phyloP scores from a whole-genome alignment of 73 alveolate species.

The Paramecium octaurelia region DNA sequence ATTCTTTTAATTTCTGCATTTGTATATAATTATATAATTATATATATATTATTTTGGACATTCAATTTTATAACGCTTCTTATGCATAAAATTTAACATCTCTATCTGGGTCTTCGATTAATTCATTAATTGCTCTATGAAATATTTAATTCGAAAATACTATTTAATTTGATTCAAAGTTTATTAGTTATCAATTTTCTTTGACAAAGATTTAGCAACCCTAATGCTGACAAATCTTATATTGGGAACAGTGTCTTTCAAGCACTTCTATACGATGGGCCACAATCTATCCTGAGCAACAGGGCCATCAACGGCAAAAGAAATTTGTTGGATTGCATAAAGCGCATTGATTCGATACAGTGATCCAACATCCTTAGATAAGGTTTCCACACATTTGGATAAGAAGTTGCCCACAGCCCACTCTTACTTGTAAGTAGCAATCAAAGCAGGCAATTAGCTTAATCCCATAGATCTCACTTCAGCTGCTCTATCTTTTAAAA shows the following conservation, averaged over 20 bases:
- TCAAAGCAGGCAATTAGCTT: conserved; percentile 80
- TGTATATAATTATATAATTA: background rate
- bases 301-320: conserved; percentile 76
- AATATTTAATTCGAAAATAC: background rate
- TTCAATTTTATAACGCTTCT: conserved; percentile 72
- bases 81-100: conserved; percentile 85
- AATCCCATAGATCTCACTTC: conserved; percentile 92
- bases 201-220: conserved; percentile 73
- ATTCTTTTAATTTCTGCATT: conserved; percentile 11
- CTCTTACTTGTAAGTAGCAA: conserved; percentile 77
- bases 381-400: conserved; percentile 86
- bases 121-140: conserved; percentile 57
- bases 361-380: conserved; percentile 84
- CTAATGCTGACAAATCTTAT: conserved; percentile 88
- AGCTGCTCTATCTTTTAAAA: conserved; percentile 95
- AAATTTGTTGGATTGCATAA: conserved; percentile 36
- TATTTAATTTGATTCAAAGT: conserved; percentile 43
- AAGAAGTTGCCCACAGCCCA: conserved; percentile 89
- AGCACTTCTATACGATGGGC: conserved; percentile 85
- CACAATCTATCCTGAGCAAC: conserved; percentile 79
- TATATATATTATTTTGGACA: background rate
- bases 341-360: conserved; percentile 44
- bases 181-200: conserved; percentile 71
- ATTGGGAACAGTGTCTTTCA: conserved; percentile 94
- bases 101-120: conserved; percentile 76